Conservation (phyloP, 495 filamentous ascomycete species). For the Aspergillus biplanus region DNA sequence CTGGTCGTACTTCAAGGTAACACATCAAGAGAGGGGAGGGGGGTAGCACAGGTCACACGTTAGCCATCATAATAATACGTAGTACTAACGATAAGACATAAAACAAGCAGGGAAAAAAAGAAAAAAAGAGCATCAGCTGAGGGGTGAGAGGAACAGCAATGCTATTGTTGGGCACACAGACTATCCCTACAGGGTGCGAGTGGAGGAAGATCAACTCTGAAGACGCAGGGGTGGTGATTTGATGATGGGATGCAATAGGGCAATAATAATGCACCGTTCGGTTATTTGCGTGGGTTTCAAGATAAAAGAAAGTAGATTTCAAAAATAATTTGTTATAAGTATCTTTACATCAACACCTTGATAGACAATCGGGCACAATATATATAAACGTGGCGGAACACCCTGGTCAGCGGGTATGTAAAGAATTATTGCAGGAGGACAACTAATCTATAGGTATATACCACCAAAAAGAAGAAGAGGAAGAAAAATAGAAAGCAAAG, state of each 20-base stretch:
- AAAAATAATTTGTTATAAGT: too few species aligned
- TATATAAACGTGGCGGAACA: too few species aligned
- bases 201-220: background rate
- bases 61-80: too few species aligned
- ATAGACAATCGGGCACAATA: too few species aligned
- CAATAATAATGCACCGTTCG: background rate
- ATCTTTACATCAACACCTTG: too few species aligned
- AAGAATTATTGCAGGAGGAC: background rate
- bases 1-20: too few species aligned
- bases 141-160: background rate
- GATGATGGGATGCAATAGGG: background rate
- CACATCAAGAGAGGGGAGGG: too few species aligned
- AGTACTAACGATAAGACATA: background rate
- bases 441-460: conserved; percentile 1
- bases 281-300: too few species aligned
- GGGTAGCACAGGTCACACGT: too few species aligned
- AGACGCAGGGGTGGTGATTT: background rate
- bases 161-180: background rate
- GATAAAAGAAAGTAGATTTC: too few species aligned
- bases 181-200: background rate
- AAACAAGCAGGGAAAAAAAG: background rate
- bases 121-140: background rate
- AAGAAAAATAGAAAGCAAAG: background rate
- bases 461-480: background rate
- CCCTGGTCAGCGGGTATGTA: too few species aligned